These are phyloP conservation scores for Ascochyta fabae DNA, from an alignment of 2,329 filamentous ascomycete species.

Conservation along the genomic window DNA sequence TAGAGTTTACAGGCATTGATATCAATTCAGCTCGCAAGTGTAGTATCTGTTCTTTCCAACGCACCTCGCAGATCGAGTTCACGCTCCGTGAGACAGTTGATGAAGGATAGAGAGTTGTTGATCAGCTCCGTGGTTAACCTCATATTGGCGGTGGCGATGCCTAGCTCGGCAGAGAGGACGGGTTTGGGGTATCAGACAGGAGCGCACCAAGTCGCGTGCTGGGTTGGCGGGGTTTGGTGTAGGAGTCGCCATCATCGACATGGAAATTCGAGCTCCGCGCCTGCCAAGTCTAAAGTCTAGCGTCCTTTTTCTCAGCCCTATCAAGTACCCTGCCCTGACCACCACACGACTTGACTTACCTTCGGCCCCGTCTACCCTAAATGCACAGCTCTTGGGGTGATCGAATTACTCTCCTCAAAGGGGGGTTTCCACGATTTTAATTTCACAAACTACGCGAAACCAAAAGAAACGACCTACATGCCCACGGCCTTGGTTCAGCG, in stretches of 20 bases:
- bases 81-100: slow-evolving; percentile 98
- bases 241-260: not conserved
- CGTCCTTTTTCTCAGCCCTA: not conserved
- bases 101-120: slow-evolving; percentile 92
- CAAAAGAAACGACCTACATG: too few species aligned
- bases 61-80: slow-evolving; percentile 99
- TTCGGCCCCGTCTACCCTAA: too few species aligned
- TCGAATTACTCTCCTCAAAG: too few species aligned
- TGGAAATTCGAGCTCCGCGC: slow-evolving; percentile 8
- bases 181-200: not conserved
- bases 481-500: too few species aligned
- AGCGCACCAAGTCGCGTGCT: not conserved
- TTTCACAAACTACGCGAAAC: too few species aligned
- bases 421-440: too few species aligned
- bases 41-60: slow-evolving; percentile 98
- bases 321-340: too few species aligned
- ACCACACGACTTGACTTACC: too few species aligned
- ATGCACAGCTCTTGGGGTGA: too few species aligned
- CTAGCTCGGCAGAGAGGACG: not conserved
- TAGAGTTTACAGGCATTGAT: slow-evolving; percentile 69
- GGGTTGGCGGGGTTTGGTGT: not conserved
- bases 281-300: slow-evolving; percentile 12
- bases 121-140: slow-evolving; percentile 96
- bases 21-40: slow-evolving; percentile 89
- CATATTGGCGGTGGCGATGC: slow-evolving; percentile 63